Percentiles rank a stretch among this genome's conserved stretches.
Evolutionary conservation across 495 filamentous ascomycete genomes (phyloP).

Genomic region (Penicillium herquei): DNA sequence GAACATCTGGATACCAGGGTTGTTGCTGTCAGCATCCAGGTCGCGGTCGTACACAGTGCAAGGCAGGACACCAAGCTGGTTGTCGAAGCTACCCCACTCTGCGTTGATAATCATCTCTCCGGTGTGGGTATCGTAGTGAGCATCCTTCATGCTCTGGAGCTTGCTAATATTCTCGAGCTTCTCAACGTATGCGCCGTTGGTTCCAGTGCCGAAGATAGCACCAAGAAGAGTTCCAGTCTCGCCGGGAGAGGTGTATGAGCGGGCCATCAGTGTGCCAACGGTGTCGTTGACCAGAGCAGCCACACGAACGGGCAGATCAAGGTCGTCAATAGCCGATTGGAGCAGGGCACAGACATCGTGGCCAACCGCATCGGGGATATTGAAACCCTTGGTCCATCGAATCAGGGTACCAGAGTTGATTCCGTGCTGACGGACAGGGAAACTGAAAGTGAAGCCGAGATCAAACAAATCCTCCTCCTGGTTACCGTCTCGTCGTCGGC

Average conservation of each 20-base stretch:
- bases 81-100: constrained; percentile 98
- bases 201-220: constrained; percentile 89
- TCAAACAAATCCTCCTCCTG: constrained; percentile 75
- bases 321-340: constrained; percentile 85
- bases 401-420: constrained; percentile 92
- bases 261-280: constrained; percentile 95
- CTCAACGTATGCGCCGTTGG: constrained; percentile 87
- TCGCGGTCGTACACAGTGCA: constrained; percentile 78
- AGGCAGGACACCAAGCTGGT: constrained; percentile 81
- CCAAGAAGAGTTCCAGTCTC: constrained; percentile 84
- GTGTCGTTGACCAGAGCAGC: constrained; percentile 97
- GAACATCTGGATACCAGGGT: constrained; percentile 97
- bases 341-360: constrained; percentile 91
- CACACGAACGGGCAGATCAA: constrained; percentile 85
- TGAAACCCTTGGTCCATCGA: constrained; percentile 98
- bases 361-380: constrained; percentile 87
- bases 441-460: constrained; percentile 96
- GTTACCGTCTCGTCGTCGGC: constrained; percentile 56
- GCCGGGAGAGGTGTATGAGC: constrained; percentile 89
- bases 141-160: constrained; percentile 41
- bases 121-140: constrained; percentile 73
- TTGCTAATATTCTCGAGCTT: constrained; percentile 51
- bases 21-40: constrained; percentile 77
- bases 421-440: constrained; percentile 88
- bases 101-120: constrained; percentile 97